Percentiles rank a stretch among this genome's conserved stretches.
Evolutionary conservation across 2,329 filamentous ascomycete species (phyloP).

Genomic region (Ophiostoma sp.): DNA sequence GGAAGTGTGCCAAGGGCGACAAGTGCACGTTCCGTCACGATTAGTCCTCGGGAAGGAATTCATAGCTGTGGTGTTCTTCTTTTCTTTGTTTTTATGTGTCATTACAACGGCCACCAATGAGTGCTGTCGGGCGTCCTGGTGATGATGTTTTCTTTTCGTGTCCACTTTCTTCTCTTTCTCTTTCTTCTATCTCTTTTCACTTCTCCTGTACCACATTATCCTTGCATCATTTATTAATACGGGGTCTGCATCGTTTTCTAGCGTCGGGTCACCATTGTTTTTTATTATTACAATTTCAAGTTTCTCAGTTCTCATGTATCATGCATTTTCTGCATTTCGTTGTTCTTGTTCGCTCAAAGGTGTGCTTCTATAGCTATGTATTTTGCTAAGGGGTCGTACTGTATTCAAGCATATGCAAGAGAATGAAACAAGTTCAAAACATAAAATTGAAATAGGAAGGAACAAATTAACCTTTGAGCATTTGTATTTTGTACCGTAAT

Average conservation of each 20-base stretch:
- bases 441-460: not conserved
- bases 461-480: not conserved
- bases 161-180: not conserved
- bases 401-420: not conserved
- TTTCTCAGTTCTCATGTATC: not conserved
- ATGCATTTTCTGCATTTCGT: not conserved
- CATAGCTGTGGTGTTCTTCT: not conserved
- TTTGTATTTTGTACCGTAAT: too few relatives aligned
- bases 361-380: not conserved
- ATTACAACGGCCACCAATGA: not conserved
- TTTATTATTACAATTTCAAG: not conserved
- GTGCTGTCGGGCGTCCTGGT: not conserved
- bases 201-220: not conserved
- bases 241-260: not conserved
- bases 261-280: not conserved
- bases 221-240: not conserved
- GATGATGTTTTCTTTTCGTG: not conserved
- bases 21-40: conserved; percentile 75
- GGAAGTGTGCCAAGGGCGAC: conserved; percentile 70
- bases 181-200: not conserved
- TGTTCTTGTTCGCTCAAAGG: not conserved
- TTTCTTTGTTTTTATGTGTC: not conserved
- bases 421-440: not conserved
- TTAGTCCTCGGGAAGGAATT: conserved; percentile 23
- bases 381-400: not conserved